These are phyloP conservation scores for Sordariomycetes sp. DNA, from an alignment of 2,329 filamentous ascomycete species.

Conservation along the genomic window DNA sequence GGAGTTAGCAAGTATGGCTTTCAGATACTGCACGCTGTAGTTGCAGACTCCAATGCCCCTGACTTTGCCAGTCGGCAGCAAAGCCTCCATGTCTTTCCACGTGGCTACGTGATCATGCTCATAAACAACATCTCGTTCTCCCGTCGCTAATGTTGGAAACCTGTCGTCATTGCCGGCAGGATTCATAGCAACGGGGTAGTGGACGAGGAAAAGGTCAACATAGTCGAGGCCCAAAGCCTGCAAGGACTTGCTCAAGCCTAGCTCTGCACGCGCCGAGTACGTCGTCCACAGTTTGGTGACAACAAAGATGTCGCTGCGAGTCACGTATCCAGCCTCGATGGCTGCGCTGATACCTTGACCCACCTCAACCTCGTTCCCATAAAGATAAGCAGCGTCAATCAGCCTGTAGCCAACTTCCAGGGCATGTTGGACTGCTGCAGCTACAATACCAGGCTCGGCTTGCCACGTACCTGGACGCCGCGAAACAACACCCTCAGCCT, in stretches of 20 bases:
- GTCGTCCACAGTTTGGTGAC: conserved; percentile 82
- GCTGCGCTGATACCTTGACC: conserved; percentile 69
- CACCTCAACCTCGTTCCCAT: conserved; percentile 76
- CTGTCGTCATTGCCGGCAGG: conserved; percentile 64
- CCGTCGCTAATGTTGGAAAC: conserved; percentile 68
- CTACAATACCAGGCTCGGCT: conserved; percentile 47
- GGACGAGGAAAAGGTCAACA: conserved; percentile 73
- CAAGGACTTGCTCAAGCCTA: conserved; percentile 64
- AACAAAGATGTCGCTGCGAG: conserved; percentile 73
- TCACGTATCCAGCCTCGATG: conserved; percentile 55
- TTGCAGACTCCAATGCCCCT: conserved; percentile 47
- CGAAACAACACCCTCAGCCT: neutral
- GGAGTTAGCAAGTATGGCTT: conserved; percentile 40
- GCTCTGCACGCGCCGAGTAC: conserved; percentile 61
- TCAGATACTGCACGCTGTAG: conserved; percentile 47
- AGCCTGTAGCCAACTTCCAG: conserved; percentile 48
- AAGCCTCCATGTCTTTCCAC: conserved; percentile 67
- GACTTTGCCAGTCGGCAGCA: conserved; percentile 50
- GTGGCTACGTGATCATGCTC: conserved; percentile 64
- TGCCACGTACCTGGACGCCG: conserved; percentile 54
- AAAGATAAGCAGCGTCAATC: conserved; percentile 68
- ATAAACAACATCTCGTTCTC: conserved; percentile 62
- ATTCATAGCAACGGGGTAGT: conserved; percentile 79
- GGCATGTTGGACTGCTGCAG: conserved; percentile 47
- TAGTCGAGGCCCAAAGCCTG: conserved; percentile 69